phyloP scores from a whole-genome alignment of 192 early-diverging fungal genomes.

The Allomyces arbusculus region DNA sequence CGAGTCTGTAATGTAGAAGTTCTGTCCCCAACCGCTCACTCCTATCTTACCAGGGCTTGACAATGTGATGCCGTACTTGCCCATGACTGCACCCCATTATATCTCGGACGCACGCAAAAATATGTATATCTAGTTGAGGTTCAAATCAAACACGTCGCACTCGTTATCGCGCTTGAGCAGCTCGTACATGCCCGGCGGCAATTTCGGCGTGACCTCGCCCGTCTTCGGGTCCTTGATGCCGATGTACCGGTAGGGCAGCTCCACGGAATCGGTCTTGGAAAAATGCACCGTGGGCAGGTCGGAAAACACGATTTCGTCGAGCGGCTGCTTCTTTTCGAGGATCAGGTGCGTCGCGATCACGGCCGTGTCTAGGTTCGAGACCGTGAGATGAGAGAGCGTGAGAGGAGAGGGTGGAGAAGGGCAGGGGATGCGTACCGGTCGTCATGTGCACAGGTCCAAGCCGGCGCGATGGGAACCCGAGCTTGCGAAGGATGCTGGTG shows the following conservation, averaged over 20 bases:
- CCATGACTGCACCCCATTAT: too few species aligned
- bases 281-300: constrained; percentile 54
- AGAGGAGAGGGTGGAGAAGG: too few species aligned
- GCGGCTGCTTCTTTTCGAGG: constrained; percentile 34
- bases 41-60: too few species aligned
- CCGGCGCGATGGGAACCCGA: constrained; percentile 48
- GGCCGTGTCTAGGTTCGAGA: constrained; percentile 33
- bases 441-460: constrained; percentile 67
- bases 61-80: too few species aligned
- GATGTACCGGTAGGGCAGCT: constrained; percentile 65
- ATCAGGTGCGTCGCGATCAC: constrained; percentile 47
- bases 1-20: too few species aligned
- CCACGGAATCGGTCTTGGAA: constrained; percentile 43
- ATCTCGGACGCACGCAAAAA: too few species aligned
- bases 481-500: constrained; percentile 35
- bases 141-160: neutral
- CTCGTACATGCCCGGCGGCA: constrained; percentile 56
- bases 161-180: constrained; percentile 22
- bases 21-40: too few species aligned
- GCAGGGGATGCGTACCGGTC: constrained; percentile 9
- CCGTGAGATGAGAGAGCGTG: too few species aligned
- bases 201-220: constrained; percentile 24
- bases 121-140: neutral
- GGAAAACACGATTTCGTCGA: constrained; percentile 42
- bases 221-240: constrained; percentile 20